Conservation (phyloP, 768 basidiomycete genomes). For the Kwoniella sp. region DNA sequence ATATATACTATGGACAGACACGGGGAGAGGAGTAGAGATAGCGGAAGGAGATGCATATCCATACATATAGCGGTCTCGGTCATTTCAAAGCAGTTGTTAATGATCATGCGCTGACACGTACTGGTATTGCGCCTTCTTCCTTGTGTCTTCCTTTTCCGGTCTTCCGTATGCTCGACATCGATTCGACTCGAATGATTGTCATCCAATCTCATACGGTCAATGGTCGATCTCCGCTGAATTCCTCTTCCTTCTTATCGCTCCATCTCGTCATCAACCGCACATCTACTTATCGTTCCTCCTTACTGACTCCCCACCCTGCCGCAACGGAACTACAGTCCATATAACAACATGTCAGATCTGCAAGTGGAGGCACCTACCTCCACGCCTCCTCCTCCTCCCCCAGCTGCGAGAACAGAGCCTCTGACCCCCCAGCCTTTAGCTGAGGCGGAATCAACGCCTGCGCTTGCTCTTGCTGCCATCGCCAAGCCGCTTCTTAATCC, state of each 20-base stretch:
- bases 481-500: constrained; percentile 50
- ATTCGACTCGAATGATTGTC: neutral
- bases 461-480: constrained; percentile 9
- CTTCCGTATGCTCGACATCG: neutral
- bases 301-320: neutral
- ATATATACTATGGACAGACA: neutral
- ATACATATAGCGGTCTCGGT: neutral
- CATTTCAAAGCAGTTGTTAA: neutral
- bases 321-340: neutral
- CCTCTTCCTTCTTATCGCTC: neutral
- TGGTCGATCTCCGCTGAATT: neutral
- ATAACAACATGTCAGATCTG: constrained; percentile 11
- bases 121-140: neutral
- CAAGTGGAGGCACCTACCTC: constrained; percentile 7
- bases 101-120: neutral
- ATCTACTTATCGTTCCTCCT: neutral
- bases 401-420: constrained; percentile 21
- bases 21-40: neutral
- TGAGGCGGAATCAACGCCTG: neutral
- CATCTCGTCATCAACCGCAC: constrained; percentile 1
- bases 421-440: constrained; percentile 1
- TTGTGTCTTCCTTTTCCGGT: neutral
- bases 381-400: constrained; percentile 24
- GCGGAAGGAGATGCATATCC: neutral
- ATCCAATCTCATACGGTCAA: neutral